These are phyloP conservation scores for Candida caryicola DNA, from an alignment of 805 yeast genomes.

Conservation along the genomic window DNA sequence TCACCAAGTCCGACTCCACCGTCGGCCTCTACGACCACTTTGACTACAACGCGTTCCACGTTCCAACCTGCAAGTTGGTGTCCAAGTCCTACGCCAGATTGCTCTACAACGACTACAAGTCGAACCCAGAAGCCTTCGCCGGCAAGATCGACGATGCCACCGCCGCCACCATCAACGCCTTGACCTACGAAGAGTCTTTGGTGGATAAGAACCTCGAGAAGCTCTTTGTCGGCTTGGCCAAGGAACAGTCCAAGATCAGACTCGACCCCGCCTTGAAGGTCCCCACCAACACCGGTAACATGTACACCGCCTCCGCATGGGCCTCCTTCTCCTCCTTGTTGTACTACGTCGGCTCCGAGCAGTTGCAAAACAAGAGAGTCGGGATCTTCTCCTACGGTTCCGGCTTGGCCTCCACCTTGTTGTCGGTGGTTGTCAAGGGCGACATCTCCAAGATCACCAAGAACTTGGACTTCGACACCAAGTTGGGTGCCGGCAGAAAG, in stretches of 20 bases:
- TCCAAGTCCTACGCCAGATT: slow-evolving; percentile 90
- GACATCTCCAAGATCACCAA: slow-evolving; percentile 69
- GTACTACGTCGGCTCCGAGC: slow-evolving; percentile 68
- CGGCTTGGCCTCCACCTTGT: slow-evolving; percentile 91
- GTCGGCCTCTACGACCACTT: slow-evolving; percentile 69
- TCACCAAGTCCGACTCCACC: slow-evolving; percentile 46
- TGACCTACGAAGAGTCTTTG: slow-evolving; percentile 74
- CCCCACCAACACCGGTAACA: slow-evolving; percentile 96
- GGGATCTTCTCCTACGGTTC: slow-evolving; percentile 97
- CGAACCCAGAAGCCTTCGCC: slow-evolving; percentile 60
- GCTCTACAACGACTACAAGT: slow-evolving; percentile 80
- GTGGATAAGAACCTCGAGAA: slow-evolving; percentile 82
- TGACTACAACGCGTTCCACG: slow-evolving; percentile 95
- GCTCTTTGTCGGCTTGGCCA: slow-evolving; percentile 73
- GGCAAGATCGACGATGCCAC: slow-evolving; percentile 46
- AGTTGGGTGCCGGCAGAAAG: slow-evolving; percentile 61
- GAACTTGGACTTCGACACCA: slow-evolving; percentile 63
- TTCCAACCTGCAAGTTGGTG: slow-evolving; percentile 95
- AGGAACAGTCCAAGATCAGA: slow-evolving; percentile 62
- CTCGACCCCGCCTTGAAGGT: slow-evolving; percentile 79
- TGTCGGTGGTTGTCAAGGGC: slow-evolving; percentile 74
- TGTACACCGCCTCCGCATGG: slow-evolving; percentile 94
- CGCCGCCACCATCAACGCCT: slow-evolving; percentile 46
- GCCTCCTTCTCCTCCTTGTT: slow-evolving; percentile 81
- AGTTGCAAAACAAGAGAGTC: slow-evolving; percentile 77